Base-by-base conservation (phyloP, 352 stramenopile genomes). In the Blastocystis sp. region DNA sequence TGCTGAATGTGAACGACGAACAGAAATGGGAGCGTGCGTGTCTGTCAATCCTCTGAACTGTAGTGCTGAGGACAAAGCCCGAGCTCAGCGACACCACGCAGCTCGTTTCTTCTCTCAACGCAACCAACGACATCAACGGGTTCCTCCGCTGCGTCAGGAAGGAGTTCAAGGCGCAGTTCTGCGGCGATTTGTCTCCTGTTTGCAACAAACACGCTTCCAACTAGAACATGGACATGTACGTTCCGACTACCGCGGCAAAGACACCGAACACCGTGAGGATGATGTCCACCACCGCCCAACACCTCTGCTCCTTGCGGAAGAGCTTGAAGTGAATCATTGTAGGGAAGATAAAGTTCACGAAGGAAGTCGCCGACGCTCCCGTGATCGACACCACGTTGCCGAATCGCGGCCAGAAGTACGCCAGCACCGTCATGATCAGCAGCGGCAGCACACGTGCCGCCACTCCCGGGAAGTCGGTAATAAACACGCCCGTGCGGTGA, bases 301-400 rank as follows among this genome's bases (percentile, higher is more conserved):
- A 23, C 41, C 38, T 59, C 9, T 41, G n/a, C 67, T 77, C 23
- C 48, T 77, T 77, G 40, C 67, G 14, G 52, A 77, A 77, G 17
- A 62, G 23, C 43, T 61, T 60, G 10, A 77, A 56, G 28, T 77
- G 67, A n/a, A 77, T 21, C n/a, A 77, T 34, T 40, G 67, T 77
- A 14, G 67, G 67, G 67, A 77, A 77, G 43, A 77, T 77, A 34
- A 77, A 77, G 28, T 77, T 77, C 14, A 77, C 67, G 19, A 77
- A 48, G 10, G 67, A 77, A 17, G 67, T 77, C 4, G 67, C 67
- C 9, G 67, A 77, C 48, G 67, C 67, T 62, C 67, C 67, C 43
- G 67, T 77, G 28, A 77, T 77, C 2, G 67, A 77, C 43, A 77
- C 67, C 5, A 77, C 67, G 28, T 77, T 77, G 41, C 67, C 43